Percentiles rank a stretch among this genome's conserved stretches.
phyloP scores from a whole-genome alignment of 257 asterid species.

The Handroanthus guayacan region DNA sequence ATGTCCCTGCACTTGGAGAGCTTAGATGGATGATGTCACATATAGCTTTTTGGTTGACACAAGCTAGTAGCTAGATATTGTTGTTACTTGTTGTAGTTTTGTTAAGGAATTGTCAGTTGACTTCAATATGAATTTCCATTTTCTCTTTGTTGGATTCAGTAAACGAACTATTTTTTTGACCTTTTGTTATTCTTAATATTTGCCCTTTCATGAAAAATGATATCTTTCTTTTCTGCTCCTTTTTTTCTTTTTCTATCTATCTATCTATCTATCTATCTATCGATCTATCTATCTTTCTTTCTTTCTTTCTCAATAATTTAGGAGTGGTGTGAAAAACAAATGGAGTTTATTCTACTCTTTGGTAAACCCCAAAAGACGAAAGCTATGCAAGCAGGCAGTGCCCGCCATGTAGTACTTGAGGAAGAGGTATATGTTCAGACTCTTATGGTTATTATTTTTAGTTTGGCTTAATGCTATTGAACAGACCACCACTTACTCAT shows the following conservation, averaged over 20 bases:
- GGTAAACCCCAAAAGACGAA: conserved; percentile 66
- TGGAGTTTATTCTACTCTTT: conserved; percentile 58
- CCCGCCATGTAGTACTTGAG: conserved; percentile 81
- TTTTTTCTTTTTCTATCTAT: not conserved
- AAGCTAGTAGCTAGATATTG: not conserved
- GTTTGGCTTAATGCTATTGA: not conserved
- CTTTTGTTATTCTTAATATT: conserved; percentile 5
- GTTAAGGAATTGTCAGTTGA: conserved; percentile 8
- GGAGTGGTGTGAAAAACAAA: conserved; percentile 99
- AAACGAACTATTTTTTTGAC: not conserved
- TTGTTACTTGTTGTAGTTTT: not conserved
- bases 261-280: no score
- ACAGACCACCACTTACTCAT: not conserved
- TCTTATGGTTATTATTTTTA: not conserved
- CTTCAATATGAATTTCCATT: not conserved
- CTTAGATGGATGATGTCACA: conserved; percentile 6
- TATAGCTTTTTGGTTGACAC: not conserved
- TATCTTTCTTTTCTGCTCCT: not conserved
- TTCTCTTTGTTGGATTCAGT: conserved; percentile 26
- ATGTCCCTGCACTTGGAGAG: not conserved
- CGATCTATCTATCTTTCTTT: no score
- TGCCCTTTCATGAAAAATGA: not conserved
- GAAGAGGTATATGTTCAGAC: conserved; percentile 63
- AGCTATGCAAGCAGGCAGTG: conserved; percentile 90
- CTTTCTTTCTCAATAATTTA: conserved; percentile 24